Conservation (phyloP, 2,329 filamentous ascomycete species). For the Hortaea werneckii region DNA sequence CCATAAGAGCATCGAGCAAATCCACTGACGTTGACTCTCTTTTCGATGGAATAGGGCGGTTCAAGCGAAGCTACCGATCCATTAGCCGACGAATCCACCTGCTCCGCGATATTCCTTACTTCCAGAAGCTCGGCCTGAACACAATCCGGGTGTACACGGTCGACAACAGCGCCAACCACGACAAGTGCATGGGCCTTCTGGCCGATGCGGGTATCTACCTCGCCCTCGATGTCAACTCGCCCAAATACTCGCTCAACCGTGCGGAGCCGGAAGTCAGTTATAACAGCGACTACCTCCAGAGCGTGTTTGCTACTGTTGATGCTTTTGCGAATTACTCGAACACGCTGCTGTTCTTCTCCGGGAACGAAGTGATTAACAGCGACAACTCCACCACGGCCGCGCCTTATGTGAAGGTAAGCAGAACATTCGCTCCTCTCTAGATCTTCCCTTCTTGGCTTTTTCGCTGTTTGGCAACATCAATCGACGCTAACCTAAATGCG, state of each 20-base stretch:
- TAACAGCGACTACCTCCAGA: constrained; percentile 74
- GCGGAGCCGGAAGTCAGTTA: constrained; percentile 60
- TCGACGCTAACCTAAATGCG: not conserved
- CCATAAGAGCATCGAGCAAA: too few relatives aligned
- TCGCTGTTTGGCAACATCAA: too few relatives aligned
- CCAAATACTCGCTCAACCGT: constrained; percentile 76
- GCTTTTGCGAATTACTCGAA: constrained; percentile 73
- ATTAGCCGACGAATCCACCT: constrained; percentile 57
- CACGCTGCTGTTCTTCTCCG: constrained; percentile 73
- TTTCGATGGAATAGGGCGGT: constrained; percentile 32
- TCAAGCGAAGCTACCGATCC: constrained; percentile 57
- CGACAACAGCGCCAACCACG: constrained; percentile 71
- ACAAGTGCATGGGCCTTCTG: constrained; percentile 71
- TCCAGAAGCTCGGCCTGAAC: constrained; percentile 78
- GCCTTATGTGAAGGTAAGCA: constrained; percentile 45
- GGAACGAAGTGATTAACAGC: constrained; percentile 63
- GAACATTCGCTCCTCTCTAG: too few relatives aligned
- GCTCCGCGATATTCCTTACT: constrained; percentile 71
- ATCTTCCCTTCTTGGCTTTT: not conserved
- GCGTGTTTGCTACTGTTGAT: constrained; percentile 78
- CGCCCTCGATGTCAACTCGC: constrained; percentile 79
- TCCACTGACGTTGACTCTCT: too few relatives aligned
- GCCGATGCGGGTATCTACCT: constrained; percentile 82
- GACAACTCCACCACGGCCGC: constrained; percentile 50
- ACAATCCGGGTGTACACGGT: constrained; percentile 87